These are phyloP conservation scores for Seiridium unicorne DNA, from an alignment of 2,329 filamentous ascomycete species.

Conservation along the genomic window DNA sequence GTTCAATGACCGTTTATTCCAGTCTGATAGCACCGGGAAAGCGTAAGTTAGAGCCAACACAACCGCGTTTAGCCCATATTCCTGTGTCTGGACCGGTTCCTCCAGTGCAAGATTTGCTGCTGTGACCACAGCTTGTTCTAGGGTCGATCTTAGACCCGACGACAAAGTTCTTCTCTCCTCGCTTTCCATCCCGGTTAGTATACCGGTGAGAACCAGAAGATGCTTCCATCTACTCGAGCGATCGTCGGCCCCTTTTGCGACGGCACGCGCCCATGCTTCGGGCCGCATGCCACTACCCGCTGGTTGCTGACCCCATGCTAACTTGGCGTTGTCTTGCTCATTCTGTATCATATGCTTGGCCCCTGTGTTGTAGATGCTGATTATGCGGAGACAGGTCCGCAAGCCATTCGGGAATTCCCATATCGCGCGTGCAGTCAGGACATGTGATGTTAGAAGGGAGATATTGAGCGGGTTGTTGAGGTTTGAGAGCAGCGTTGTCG, in stretches of 20 bases:
- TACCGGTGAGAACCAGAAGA: constrained; percentile 73
- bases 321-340: constrained; percentile 38
- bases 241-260: constrained; percentile 57
- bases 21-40: constrained; percentile 68
- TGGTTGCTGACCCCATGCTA: constrained; percentile 22
- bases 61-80: constrained; percentile 49
- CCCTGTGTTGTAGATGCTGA: constrained; percentile 72
- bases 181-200: constrained; percentile 74
- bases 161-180: constrained; percentile 64
- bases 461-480: constrained; percentile 76
- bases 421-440: constrained; percentile 69
- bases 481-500: constrained; percentile 64
- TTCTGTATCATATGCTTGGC: constrained; percentile 52
- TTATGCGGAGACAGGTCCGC: constrained; percentile 60
- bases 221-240: constrained; percentile 76
- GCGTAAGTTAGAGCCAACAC: constrained; percentile 74
- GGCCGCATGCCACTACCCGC: constrained; percentile 42
- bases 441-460: constrained; percentile 68
- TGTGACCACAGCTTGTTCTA: constrained; percentile 72
- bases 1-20: constrained; percentile 57
- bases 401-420: constrained; percentile 64
- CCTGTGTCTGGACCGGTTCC: constrained; percentile 37
- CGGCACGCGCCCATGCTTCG: constrained; percentile 55
- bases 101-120: constrained; percentile 76
- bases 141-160: constrained; percentile 58